A percentile compares a stretch with the other conserved stretches of the same genome.
Evolutionary conservation across 768 basidiomycete genomes (phyloP).

Genomic region (Pleurotus djamor): DNA sequence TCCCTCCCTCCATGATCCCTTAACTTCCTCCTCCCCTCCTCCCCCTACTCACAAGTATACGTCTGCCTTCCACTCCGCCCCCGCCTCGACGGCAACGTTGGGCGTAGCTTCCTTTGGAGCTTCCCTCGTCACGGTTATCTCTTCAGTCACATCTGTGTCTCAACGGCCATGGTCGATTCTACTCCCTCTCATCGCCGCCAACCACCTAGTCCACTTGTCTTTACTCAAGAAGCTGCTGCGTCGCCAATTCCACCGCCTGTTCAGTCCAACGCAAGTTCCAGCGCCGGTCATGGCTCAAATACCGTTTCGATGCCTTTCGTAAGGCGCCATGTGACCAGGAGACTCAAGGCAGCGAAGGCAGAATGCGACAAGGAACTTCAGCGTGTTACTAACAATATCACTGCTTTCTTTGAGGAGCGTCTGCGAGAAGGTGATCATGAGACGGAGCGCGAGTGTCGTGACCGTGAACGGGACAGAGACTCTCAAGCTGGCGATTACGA

Average conservation of each 20-base stretch:
- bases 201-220: slow-evolving; percentile 80
- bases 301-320: slow-evolving; percentile 93
- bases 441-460: slow-evolving; percentile 51
- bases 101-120: slow-evolving; percentile 8
- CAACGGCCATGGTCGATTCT: slow-evolving; percentile 47
- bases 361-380: slow-evolving; percentile 97
- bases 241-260: slow-evolving; percentile 47
- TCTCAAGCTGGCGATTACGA: slow-evolving; percentile 56
- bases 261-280: slow-evolving; percentile 27
- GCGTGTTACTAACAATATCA: slow-evolving; percentile 92
- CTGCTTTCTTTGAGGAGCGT: slow-evolving; percentile 90
- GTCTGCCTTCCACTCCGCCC: slow-evolving; percentile 11
- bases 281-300: slow-evolving; percentile 54
- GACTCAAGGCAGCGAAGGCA: slow-evolving; percentile 91
- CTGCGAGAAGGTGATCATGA: slow-evolving; percentile 74
- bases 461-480: slow-evolving; percentile 44
- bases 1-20: slow-evolving; percentile 21
- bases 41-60: slow-evolving; percentile 16
- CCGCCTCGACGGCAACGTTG: slow-evolving; percentile 13
- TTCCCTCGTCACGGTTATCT: slow-evolving; percentile 8
- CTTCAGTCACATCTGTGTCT: slow-evolving; percentile 12
- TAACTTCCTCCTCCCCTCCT: slow-evolving; percentile 17
- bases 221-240: slow-evolving; percentile 64
- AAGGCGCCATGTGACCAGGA: slow-evolving; percentile 87
- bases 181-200: slow-evolving; percentile 46